phyloP scores from a whole-genome alignment of 441 rosid species.

The Gossypium davidsonii region DNA sequence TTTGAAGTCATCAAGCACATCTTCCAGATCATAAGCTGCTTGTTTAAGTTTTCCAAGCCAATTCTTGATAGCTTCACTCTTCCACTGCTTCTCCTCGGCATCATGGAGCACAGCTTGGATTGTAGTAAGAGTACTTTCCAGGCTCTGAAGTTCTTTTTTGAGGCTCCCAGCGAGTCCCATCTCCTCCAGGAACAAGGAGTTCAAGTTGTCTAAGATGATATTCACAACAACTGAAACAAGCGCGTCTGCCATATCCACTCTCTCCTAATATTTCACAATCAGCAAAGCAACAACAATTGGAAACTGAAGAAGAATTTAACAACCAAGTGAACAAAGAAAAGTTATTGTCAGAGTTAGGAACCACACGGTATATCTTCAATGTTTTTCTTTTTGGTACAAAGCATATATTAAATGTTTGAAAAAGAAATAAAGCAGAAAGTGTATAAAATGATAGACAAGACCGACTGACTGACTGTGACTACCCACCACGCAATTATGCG shows the following conservation, averaged over 20 bases:
- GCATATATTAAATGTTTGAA: too few relatives aligned
- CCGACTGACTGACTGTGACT: too few relatives aligned
- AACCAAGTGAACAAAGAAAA: too few relatives aligned
- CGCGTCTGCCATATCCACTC: background rate
- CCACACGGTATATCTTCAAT: too few relatives aligned
- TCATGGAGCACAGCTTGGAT: conserved; percentile 2
- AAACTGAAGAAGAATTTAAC: background rate
- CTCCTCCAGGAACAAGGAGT: background rate
- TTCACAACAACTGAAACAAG: background rate
- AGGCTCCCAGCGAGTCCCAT: background rate
- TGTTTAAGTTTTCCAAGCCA: too few relatives aligned
- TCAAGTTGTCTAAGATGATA: background rate
- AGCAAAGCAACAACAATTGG: background rate
- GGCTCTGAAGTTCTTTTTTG: background rate
- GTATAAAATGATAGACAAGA: too few relatives aligned
- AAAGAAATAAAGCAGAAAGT: too few relatives aligned
- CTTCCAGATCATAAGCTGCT: background rate
- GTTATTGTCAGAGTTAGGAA: too few relatives aligned
- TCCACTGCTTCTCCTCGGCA: background rate
- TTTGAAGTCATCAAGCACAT: background rate
- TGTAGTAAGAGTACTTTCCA: background rate
- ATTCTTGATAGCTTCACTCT: background rate
- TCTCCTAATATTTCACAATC: background rate
- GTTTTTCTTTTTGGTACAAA: too few relatives aligned
- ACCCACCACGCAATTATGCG: too few relatives aligned